Conservation (phyloP, 2,329 filamentous ascomycete species). For the Pyrenochaeta sp. region DNA sequence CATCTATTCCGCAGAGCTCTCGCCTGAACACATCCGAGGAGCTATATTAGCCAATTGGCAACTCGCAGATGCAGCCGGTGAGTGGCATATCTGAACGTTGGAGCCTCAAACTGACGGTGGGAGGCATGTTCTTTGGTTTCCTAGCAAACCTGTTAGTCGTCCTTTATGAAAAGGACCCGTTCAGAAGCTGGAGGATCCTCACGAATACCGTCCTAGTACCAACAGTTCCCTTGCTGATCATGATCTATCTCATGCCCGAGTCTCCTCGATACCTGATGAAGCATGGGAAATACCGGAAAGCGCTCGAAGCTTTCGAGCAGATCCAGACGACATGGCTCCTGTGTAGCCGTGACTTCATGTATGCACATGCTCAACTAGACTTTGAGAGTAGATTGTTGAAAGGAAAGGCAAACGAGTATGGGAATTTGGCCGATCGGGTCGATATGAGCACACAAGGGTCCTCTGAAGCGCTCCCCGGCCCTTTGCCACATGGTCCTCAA, state of each 20-base stretch:
- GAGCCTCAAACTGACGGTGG: background rate
- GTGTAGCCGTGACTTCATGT: conserved; percentile 34
- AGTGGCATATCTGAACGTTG: background rate
- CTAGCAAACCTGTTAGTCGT: conserved; percentile 26
- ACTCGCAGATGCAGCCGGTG: conserved; percentile 29
- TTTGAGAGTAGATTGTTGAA: conserved; percentile 29
- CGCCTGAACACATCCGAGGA: conserved; percentile 31
- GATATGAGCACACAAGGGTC: conserved; percentile 8
- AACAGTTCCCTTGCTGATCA: conserved; percentile 25
- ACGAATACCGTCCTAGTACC: conserved; percentile 32
- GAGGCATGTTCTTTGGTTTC: conserved; percentile 31
- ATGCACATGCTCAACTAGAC: conserved; percentile 32
- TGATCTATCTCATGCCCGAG: conserved; percentile 34
- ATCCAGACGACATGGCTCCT: conserved; percentile 27
- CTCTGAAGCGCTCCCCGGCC: background rate
- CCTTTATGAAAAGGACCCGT: conserved; percentile 10
- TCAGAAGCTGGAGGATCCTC: conserved; percentile 24
- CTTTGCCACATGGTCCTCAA: background rate
- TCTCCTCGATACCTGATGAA: conserved; percentile 32
- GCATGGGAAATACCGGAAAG: conserved; percentile 28
- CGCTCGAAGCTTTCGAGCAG: conserved; percentile 26
- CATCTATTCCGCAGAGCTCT: conserved; percentile 31
- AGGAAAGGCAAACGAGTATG: conserved; percentile 15
- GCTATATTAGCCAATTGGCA: conserved; percentile 34
- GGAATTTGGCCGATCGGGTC: conserved; percentile 19